These are phyloP conservation scores for Trifolium subterraneum DNA, from an alignment of 306 rosid genomes.

Conservation along the genomic window DNA sequence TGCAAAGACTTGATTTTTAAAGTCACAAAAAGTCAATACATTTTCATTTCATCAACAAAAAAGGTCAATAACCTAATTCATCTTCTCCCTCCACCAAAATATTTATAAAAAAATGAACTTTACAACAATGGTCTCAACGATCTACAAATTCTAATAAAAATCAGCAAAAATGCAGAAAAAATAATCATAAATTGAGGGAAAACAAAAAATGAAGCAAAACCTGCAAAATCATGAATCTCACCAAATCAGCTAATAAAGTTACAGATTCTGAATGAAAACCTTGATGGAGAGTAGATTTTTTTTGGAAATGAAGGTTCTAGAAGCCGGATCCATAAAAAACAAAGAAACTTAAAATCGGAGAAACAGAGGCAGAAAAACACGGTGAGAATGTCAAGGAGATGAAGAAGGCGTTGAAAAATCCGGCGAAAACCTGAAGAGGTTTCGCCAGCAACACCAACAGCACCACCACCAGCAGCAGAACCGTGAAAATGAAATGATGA, in stretches of 20 bases:
- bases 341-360: slow-evolving; percentile 36
- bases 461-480: slow-evolving; percentile 28
- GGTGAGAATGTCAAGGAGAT: slow-evolving; percentile 28
- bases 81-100: not conserved
- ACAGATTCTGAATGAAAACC: not conserved
- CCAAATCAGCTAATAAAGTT: slow-evolving; percentile 33
- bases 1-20: not conserved
- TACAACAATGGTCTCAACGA: slow-evolving; percentile 6
- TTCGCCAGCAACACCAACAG: slow-evolving; percentile 41
- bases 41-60: slow-evolving; percentile 32
- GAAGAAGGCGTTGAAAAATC: slow-evolving; percentile 7
- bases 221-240: slow-evolving; percentile 43
- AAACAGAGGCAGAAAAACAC: slow-evolving; percentile 39
- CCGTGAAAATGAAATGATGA: slow-evolving; percentile 2
- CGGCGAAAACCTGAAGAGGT: slow-evolving; percentile 7
- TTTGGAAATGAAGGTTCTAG: slow-evolving; percentile 33
- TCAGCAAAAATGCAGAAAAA: slow-evolving; percentile 34
- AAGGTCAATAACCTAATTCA: slow-evolving; percentile 25
- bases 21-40: not conserved
- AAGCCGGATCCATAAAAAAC: slow-evolving; percentile 49
- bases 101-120: too few species aligned
- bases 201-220: slow-evolving; percentile 40
- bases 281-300: too few species aligned
- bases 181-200: not conserved
- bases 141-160: slow-evolving; percentile 16